A percentile compares a stretch with the other conserved stretches of the same genome.
Evolutionary conservation across 345 rosid species (phyloP).

Genomic region (Eutrema japonicum): DNA sequence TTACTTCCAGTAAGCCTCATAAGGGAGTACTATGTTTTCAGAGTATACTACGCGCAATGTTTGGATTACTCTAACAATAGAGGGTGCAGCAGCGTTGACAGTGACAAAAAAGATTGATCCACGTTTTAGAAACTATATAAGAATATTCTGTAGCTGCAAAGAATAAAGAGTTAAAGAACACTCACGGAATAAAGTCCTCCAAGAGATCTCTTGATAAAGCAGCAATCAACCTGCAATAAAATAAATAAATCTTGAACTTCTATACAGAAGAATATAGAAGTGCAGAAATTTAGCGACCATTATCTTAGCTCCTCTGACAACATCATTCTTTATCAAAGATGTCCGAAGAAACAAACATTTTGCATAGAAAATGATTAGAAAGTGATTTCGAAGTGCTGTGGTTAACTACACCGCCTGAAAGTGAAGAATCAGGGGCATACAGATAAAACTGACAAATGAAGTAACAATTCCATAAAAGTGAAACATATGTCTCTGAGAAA

Average conservation of each 20-base stretch:
- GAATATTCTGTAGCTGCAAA: background rate
- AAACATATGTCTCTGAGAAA: background rate
- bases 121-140: slow-evolving; percentile 8
- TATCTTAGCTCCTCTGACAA: slow-evolving; percentile 22
- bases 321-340: slow-evolving; percentile 2
- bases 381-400: background rate
- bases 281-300: background rate
- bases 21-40: slow-evolving; percentile 21
- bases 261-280: slow-evolving; percentile 4
- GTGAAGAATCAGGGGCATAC: slow-evolving; percentile 27
- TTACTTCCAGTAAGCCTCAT: slow-evolving; percentile 3
- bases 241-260: background rate
- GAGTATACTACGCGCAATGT: slow-evolving; percentile 14
- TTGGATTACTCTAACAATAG: background rate
- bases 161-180: slow-evolving; percentile 38
- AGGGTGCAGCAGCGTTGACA: slow-evolving; percentile 23
- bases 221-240: slow-evolving; percentile 71
- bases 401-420: slow-evolving; percentile 9
- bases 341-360: slow-evolving; percentile 10
- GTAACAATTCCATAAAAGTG: slow-evolving; percentile 6
- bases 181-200: slow-evolving; percentile 75
- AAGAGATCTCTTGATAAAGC: slow-evolving; percentile 87
- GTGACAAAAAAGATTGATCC: background rate
- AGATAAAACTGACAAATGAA: slow-evolving; percentile 25
- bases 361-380: background rate